phyloP scores from a whole-genome alignment of 129 eudicot genomes.

The Flaveria trinervia region DNA sequence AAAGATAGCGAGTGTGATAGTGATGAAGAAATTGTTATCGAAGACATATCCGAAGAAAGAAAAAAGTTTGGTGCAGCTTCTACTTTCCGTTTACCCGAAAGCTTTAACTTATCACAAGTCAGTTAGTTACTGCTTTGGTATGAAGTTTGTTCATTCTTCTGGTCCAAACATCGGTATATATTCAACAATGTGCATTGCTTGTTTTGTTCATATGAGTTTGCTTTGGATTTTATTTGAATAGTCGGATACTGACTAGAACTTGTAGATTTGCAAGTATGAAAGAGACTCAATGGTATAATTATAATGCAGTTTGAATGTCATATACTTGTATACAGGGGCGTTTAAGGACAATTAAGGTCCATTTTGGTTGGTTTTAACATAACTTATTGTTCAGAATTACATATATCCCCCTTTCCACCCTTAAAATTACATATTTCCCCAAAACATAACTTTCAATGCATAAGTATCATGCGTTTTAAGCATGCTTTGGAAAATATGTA shows the following conservation, averaged over 20 bases:
- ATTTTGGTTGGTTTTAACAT: not conserved
- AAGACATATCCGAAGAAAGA: conserved; percentile 51
- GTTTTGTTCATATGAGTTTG: conserved; percentile 19
- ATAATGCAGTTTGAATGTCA: not conserved
- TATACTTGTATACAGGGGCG: not conserved
- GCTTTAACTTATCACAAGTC: conserved; percentile 45
- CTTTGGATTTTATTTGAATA: not conserved
- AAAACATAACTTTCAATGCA: too few species aligned
- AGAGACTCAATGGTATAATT: not conserved
- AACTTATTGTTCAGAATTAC: not conserved
- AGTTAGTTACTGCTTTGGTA: conserved; percentile 36
- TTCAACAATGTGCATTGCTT: conserved; percentile 8
- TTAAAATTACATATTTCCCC: too few species aligned
- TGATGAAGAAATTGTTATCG: conserved; percentile 36
- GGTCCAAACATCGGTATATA: conserved; percentile 5
- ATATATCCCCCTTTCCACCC: too few species aligned
- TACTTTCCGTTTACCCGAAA: conserved; percentile 59
- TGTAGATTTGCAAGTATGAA: conserved; percentile 11
- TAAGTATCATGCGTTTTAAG: too few species aligned
- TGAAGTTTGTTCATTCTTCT: conserved; percentile 16
- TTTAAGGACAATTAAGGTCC: not conserved
- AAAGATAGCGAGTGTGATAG: conserved; percentile 44
- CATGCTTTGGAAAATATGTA: too few species aligned
- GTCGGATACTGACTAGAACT: conserved; percentile 16
- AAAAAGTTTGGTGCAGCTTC: conserved; percentile 73